These are phyloP conservation scores for Otatea glauca DNA, from an alignment of 176 grass and related monocot genomes.

Conservation along the genomic window DNA sequence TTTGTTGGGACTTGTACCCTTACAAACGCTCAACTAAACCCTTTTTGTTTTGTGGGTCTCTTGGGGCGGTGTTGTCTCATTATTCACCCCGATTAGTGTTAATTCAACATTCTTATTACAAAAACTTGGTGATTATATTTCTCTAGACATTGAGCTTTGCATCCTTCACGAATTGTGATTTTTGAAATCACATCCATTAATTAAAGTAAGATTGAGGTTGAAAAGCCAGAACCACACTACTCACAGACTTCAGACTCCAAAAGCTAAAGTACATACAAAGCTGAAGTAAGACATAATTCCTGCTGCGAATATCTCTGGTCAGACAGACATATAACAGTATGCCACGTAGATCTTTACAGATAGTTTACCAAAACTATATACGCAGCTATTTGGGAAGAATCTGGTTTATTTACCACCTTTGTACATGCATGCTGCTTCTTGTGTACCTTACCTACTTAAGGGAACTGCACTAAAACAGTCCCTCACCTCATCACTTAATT, in stretches of 20 bases:
- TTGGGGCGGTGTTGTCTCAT: no score
- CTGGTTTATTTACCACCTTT: conserved; percentile 2
- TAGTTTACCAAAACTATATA: conserved; percentile 20
- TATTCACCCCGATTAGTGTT: no score
- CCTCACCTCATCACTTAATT: conserved; percentile 30
- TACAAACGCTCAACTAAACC: no score
- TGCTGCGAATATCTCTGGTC: not conserved
- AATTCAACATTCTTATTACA: no score
- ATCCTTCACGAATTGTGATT: no score
- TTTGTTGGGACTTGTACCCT: no score
- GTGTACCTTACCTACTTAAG: conserved; percentile 4
- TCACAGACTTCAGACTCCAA: no score
- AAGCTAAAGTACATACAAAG: not conserved
- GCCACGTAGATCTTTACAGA: conserved; percentile 2
- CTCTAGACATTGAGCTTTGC: no score
- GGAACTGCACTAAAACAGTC: not conserved
- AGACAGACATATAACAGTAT: not conserved
- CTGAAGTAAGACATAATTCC: not conserved
- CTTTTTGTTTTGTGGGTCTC: no score
- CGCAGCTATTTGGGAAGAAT: not conserved
- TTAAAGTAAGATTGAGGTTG: no score
- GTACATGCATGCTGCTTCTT: not conserved
- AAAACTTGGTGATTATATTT: no score
- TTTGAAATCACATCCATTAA: no score
- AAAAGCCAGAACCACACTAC: not conserved